Base-by-base conservation (phyloP, 352 stramenopile genomes). In the Albugo candida region DNA sequence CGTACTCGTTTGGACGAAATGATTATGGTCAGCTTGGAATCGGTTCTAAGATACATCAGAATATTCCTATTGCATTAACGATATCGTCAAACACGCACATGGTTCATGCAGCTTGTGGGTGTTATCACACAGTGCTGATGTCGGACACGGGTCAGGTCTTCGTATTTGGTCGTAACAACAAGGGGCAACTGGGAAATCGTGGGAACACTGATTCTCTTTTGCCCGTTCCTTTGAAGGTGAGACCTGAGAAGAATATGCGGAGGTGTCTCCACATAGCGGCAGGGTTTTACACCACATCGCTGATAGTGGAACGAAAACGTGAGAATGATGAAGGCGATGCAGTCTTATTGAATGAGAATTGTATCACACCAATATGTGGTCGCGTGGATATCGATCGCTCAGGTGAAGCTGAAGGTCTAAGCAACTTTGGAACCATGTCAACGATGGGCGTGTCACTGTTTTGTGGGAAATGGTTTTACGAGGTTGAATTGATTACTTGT, bases 391-490 rank as follows among this genome's bases (percentile, higher is more conserved):
- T 92, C 49, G 79, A 92, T 36, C 65, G 69, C 21, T 88, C 74
- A 1, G 79, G 76, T 18, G 79, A 92, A 54, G 74, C 89, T 27
- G 79, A 92, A 60, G 79, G 79, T 0, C 41, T 92, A 37, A 92
- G 79, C 53, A 92, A 92, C 56, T 93, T 93, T 55, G 78, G 78
- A 0, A 88, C 79, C 0, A 78, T 93, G 35, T 83, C 72, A 5
- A 88, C 78, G 0, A 53, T 76, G 11, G 76, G 79, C 2, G 67
- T 89, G 14, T 68, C 70, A 0, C 52, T 93, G 0, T 82, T 83
- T 37, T 48, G 55, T 44, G 84, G 84, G 0, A 93, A 92, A 47
- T 96, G 86, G 86, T 96, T 95, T 56, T 96, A 96, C 48, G 86
- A 96, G 58, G 80, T 95, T 27, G 74, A 92, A 45, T 65, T 96